Conservation (phyloP, 176 grass and related monocot genomes). For the Triticum monococcum region DNA sequence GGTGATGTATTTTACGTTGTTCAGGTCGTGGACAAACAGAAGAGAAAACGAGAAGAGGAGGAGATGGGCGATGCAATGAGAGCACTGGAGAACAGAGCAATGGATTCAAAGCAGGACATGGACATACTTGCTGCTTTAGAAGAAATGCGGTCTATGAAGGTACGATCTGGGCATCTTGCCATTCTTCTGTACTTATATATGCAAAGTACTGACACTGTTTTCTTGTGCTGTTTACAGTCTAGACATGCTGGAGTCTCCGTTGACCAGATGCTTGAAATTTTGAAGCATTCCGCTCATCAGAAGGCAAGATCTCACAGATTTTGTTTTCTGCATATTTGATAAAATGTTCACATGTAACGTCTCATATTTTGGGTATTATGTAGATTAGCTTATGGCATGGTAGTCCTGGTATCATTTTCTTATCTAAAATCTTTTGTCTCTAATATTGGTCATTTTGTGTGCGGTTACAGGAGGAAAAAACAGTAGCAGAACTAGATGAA, state of each 20-base stretch:
- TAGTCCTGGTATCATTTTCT: neutral
- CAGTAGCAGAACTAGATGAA: slow-evolving; percentile 73
- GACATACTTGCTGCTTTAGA: slow-evolving; percentile 59
- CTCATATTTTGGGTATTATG: neutral
- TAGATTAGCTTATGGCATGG: neutral
- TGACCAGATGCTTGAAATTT: slow-evolving; percentile 89
- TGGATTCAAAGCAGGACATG: slow-evolving; percentile 61
- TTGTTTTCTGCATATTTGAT: neutral
- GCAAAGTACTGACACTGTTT: slow-evolving; percentile 24
- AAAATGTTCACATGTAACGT: neutral
- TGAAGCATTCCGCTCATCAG: slow-evolving; percentile 62
- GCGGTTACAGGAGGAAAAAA: slow-evolving; percentile 53
- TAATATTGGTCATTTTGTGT: slow-evolving; percentile 29
- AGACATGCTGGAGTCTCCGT: slow-evolving; percentile 85
- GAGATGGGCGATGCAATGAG: slow-evolving; percentile 86
- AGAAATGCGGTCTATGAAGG: slow-evolving; percentile 64
- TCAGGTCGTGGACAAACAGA: slow-evolving; percentile 55
- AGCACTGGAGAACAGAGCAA: slow-evolving; percentile 53
- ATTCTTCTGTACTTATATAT: neutral
- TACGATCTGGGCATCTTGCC: neutral
- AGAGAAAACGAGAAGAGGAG: slow-evolving; percentile 65
- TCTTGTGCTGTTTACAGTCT: slow-evolving; percentile 59
- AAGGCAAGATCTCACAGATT: slow-evolving; percentile 39
- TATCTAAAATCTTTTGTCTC: neutral
- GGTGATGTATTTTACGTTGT: neutral